Conservation (phyloP, 768 basidiomycete genomes). For the Boletus speciosus region DNA sequence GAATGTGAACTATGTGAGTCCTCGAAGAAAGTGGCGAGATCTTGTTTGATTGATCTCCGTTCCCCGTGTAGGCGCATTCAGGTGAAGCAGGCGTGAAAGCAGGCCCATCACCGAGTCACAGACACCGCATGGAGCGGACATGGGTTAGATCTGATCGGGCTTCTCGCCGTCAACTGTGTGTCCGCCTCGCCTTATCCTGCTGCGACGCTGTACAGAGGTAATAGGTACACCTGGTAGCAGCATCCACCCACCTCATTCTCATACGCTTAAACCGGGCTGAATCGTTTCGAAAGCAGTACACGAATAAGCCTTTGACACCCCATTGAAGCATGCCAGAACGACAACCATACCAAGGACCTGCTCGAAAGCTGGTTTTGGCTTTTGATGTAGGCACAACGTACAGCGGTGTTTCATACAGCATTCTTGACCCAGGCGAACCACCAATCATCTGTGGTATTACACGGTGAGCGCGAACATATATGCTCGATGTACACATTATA, state of each 20-base stretch:
- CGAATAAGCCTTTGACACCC: not conserved
- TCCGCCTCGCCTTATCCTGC: slow-evolving; percentile 15
- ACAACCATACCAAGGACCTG: slow-evolving; percentile 38
- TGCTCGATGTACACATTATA: not conserved
- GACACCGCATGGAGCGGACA: slow-evolving; percentile 5
- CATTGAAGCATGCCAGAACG: slow-evolving; percentile 25
- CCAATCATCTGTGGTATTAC: slow-evolving; percentile 20
- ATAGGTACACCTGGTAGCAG: not conserved
- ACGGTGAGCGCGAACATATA: slow-evolving; percentile 14
- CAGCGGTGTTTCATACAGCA: slow-evolving; percentile 46
- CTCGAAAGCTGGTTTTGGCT: slow-evolving; percentile 44
- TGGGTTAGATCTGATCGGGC: slow-evolving; percentile 8
- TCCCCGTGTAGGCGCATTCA: not conserved
- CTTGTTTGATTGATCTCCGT: not conserved
- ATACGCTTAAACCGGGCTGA: not conserved
- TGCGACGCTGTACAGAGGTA: not conserved
- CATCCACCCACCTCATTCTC: not conserved
- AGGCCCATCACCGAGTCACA: not conserved
- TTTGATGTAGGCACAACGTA: slow-evolving; percentile 54
- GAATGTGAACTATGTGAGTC: not conserved
- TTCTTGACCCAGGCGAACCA: slow-evolving; percentile 30
- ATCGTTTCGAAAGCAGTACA: not conserved
- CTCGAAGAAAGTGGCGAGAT: not conserved
- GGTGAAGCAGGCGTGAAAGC: not conserved
- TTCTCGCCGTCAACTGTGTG: slow-evolving; percentile 2